These are phyloP conservation scores for Acacia melanoxylon DNA, from an alignment of 306 rosid genomes.

Conservation along the genomic window DNA sequence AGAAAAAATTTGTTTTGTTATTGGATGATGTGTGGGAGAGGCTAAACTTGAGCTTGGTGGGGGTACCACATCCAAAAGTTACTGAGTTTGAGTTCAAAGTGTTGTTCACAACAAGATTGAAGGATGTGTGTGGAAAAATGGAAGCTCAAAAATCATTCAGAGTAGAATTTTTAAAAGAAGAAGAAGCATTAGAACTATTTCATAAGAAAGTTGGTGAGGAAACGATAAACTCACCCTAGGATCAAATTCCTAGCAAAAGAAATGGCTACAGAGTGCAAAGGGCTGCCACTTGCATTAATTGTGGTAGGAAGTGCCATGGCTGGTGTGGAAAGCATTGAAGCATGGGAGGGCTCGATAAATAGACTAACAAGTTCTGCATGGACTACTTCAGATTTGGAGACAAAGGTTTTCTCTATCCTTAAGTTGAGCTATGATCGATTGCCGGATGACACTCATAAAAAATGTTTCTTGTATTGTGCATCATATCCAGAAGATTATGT, in stretches of 20 bases:
- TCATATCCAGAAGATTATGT: neutral
- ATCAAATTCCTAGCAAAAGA: constrained; percentile 4
- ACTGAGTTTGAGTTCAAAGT: constrained; percentile 20
- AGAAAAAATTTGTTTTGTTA: constrained; percentile 21
- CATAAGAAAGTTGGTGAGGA: constrained; percentile 8
- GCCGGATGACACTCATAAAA: neutral
- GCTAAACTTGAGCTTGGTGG: constrained; percentile 9
- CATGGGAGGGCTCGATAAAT: neutral
- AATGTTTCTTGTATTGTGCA: constrained; percentile 4
- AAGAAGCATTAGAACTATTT: constrained; percentile 27
- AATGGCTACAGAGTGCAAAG: neutral
- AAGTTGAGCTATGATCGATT: constrained; percentile 29
- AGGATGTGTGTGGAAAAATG: constrained; percentile 44
- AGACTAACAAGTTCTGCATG: neutral
- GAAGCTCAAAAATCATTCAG: neutral
- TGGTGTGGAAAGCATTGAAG: neutral
- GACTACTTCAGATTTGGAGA: neutral
- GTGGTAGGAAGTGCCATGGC: neutral
- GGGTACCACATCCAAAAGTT: neutral
- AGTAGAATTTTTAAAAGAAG: constrained; percentile 13
- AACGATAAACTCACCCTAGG: neutral
- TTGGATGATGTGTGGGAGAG: constrained; percentile 42
- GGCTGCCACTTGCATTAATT: neutral
- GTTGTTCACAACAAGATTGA: constrained; percentile 26
- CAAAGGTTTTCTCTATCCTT: constrained; percentile 1